Base-by-base conservation (phyloP, 2,329 filamentous ascomycete genomes). In the Penicillium sp. region DNA sequence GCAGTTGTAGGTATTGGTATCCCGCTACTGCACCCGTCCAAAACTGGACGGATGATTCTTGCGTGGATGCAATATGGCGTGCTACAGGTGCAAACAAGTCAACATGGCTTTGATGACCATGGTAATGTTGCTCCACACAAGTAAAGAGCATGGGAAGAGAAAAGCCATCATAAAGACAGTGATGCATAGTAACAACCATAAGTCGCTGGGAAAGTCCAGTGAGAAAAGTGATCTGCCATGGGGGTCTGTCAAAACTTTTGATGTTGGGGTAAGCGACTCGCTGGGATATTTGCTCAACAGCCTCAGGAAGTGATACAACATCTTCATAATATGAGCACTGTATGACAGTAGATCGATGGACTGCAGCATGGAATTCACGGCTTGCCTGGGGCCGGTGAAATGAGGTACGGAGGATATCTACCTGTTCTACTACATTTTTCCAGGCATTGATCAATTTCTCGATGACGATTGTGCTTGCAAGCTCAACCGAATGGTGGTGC, bases 131-230 rank as follows among this genome's bases (percentile, higher is more conserved):
- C 27, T 54, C 39, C 13, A 59, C 13, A 13, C 15, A 44, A 7
- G 29, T 31, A 53, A 61, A 59, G 15, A 60, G 35, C 2, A 60
- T 45, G 27, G 50, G 57, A 21, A 61, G 49, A 6, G 60, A 60
- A 36, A 57, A 35, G 0, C 60, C 60, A 47, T 61, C 60, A 27
- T 61, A 61, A 23, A 61, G 60, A 42, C 45, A 60, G 25, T 61
- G 60, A 23, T 61, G 60, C 53, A 60, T 61, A 2, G 53, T 53
- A 6, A 61, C 19, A 17, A 57, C 54, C 41, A 61, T 50, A 6
- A 60, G 21, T n/a, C 51, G 47, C 12, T 57, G 35, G 15, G 19
- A 31, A 17, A 3, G 12, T 33, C 42, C 53, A 47, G 48, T 44
- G 17, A 55, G 52, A 7, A 55, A 31, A 3, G 44, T 55, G 6